Evolutionary conservation across 2,329 filamentous ascomycete genomes (phyloP).

Genomic region (Daldinia sp.): DNA sequence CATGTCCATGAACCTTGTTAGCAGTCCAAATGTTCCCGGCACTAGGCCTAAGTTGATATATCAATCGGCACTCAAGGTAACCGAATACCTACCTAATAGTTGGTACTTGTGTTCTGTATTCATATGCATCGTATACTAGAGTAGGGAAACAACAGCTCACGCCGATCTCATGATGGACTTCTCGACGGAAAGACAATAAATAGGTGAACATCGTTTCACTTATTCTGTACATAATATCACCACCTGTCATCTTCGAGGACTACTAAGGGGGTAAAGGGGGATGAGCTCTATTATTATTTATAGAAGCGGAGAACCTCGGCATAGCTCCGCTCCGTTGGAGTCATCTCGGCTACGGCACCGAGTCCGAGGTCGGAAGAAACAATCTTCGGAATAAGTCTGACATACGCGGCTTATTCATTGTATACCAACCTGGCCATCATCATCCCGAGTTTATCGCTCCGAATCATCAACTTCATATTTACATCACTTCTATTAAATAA

Average conservation of each 20-base stretch:
- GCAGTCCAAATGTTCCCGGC: not conserved
- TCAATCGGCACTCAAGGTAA: not conserved
- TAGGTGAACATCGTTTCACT: not conserved
- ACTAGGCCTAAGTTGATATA: not conserved
- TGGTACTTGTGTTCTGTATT: not conserved
- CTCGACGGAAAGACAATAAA: not conserved
- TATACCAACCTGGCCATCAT: not conserved
- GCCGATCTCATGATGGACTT: too few relatives aligned
- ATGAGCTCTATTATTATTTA: not conserved
- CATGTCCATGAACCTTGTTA: not conserved
- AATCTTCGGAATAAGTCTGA: constrained; percentile 14
- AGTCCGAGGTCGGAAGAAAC: constrained; percentile 28
- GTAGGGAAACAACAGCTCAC: not conserved
- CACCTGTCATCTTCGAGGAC: not conserved
- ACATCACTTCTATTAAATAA: not conserved
- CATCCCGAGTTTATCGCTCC: not conserved
- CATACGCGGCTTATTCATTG: not conserved
- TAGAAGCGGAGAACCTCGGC: constrained; percentile 33
- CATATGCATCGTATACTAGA: not conserved
- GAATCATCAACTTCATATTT: too few relatives aligned
- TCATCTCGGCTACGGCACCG: constrained; percentile 27
- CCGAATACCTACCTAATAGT: too few relatives aligned
- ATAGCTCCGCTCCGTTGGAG: constrained; percentile 27
- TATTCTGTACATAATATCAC: too few relatives aligned
- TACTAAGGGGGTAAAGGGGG: not conserved